phyloP scores from a whole-genome alignment of 257 asterid species.

The Thymus mandschuricus region DNA sequence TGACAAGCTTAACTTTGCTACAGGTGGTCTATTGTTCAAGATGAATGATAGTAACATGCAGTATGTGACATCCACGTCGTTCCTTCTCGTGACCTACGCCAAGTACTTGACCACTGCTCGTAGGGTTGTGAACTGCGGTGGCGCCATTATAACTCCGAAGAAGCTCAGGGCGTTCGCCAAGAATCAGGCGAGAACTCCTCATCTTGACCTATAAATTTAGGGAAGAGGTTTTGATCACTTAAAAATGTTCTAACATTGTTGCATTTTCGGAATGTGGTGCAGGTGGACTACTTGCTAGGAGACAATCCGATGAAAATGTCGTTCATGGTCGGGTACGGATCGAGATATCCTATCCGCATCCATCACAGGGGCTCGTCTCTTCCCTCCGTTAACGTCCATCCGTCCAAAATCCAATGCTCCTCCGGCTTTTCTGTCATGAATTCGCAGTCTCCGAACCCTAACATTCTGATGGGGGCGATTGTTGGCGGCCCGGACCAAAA shows the following conservation, averaged over 20 bases:
- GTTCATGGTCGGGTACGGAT: constrained; percentile 95
- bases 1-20: neutral
- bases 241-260: neutral
- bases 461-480: constrained; percentile 69
- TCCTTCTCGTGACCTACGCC: constrained; percentile 80
- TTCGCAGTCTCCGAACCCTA: constrained; percentile 79
- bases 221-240: neutral
- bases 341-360: constrained; percentile 74
- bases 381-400: constrained; percentile 66
- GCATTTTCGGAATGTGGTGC: neutral
- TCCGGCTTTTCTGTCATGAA: constrained; percentile 64
- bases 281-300: constrained; percentile 93
- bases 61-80: constrained; percentile 92
- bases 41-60: constrained; percentile 93
- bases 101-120: constrained; percentile 81
- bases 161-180: constrained; percentile 77
- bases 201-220: neutral
- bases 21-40: constrained; percentile 94
- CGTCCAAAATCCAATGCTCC: constrained; percentile 76
- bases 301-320: constrained; percentile 91
- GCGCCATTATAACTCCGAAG: constrained; percentile 64
- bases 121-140: constrained; percentile 76
- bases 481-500: constrained; percentile 93
- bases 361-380: constrained; percentile 98
- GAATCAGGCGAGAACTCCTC: constrained; percentile 52